A percentile compares a stretch with the other conserved stretches of the same genome.
Evolutionary conservation across 2,329 filamentous ascomycete species (phyloP).

Genomic region (Fusarium staphyleae): DNA sequence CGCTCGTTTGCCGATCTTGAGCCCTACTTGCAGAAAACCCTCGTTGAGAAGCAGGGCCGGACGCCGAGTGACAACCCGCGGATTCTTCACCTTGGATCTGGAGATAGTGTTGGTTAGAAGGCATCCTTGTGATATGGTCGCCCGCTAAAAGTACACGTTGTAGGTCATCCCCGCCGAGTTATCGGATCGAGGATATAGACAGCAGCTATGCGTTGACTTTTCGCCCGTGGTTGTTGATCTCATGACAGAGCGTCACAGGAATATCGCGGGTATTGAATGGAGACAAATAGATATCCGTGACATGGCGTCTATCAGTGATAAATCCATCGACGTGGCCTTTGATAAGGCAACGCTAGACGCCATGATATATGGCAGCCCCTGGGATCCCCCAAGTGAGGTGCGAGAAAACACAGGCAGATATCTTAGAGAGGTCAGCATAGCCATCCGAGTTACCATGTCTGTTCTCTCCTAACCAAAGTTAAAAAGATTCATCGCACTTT

Average conservation of each 20-base stretch:
- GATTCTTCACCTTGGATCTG: conserved; percentile 64
- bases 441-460: too few species aligned
- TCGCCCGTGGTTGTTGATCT: conserved; percentile 53
- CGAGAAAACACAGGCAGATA: too few species aligned
- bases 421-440: too few species aligned
- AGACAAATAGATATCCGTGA: too few species aligned
- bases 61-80: conserved; percentile 45
- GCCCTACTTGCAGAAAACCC: conserved; percentile 53
- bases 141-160: neutral
- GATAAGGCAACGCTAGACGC: too few species aligned
- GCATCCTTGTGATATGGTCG: neutral
- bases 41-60: conserved; percentile 43
- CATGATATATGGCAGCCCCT: too few species aligned
- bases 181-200: conserved; percentile 53
- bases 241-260: neutral
- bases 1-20: conserved; percentile 56
- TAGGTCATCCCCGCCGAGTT: conserved; percentile 62
- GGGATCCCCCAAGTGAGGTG: too few species aligned
- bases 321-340: too few species aligned
- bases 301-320: too few species aligned
- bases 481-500: too few species aligned
- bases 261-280: too few species aligned
- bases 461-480: too few species aligned
- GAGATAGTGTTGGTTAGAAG: conserved; percentile 59
- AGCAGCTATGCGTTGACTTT: conserved; percentile 65